Conservation (phyloP, 169 alveolate genomes). For the Babesia bovis region DNA sequence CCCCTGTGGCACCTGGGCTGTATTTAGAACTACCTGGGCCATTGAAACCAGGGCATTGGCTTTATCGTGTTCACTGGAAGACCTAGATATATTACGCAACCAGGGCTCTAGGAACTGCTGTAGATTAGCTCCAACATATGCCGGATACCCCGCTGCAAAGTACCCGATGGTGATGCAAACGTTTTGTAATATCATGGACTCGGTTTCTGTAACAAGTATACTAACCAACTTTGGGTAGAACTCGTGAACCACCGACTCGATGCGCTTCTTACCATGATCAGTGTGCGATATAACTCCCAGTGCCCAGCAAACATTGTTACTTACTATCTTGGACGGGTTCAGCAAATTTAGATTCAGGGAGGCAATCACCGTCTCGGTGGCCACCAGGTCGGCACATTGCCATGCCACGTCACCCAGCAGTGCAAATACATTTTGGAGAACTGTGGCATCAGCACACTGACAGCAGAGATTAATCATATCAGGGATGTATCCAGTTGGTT, state of each 20-base stretch:
- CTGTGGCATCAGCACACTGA: slow-evolving; percentile 8
- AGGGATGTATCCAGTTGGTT: neutral
- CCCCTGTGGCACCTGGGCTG: slow-evolving; percentile 1
- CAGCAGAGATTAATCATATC: slow-evolving; percentile 38
- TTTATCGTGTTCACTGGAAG: slow-evolving; percentile 20
- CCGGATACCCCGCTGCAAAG: slow-evolving; percentile 25
- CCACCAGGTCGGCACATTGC: slow-evolving; percentile 13
- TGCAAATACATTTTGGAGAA: slow-evolving; percentile 47
- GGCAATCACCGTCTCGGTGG: slow-evolving; percentile 24
- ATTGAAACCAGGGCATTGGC: slow-evolving; percentile 15
- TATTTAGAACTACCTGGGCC: neutral
- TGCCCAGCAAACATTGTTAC: slow-evolving; percentile 41
- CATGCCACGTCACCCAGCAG: slow-evolving; percentile 56
- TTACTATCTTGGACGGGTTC: slow-evolving; percentile 3
- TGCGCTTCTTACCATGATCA: slow-evolving; percentile 6
- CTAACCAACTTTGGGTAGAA: slow-evolving; percentile 6
- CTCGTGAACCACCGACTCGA: slow-evolving; percentile 24
- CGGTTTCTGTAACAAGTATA: slow-evolving; percentile 5
- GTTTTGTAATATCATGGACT: slow-evolving; percentile 40
- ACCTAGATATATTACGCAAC: slow-evolving; percentile 1
- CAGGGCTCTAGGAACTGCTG: slow-evolving; percentile 29
- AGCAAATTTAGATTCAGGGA: slow-evolving; percentile 1
- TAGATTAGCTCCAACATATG: slow-evolving; percentile 3
- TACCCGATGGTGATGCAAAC: slow-evolving; percentile 43
- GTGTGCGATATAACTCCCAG: slow-evolving; percentile 27